Evolutionary conservation across 2,329 filamentous ascomycete genomes (phyloP).

Genomic region (Alternaria sp.): DNA sequence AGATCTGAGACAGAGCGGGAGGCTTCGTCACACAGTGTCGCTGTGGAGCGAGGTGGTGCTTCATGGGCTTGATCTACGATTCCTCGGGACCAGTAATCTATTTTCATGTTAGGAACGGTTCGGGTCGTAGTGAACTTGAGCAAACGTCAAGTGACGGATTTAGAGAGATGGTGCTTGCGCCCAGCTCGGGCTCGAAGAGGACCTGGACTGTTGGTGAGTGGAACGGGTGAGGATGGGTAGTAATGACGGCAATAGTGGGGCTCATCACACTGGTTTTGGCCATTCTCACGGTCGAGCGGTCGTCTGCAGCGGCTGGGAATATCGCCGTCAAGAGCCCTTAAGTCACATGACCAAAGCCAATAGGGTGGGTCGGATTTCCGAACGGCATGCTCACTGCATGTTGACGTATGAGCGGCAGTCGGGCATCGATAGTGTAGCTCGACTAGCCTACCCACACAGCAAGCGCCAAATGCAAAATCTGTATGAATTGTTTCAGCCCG

Average conservation of each 20-base stretch:
- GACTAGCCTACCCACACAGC: conserved; percentile 20
- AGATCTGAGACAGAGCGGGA: conserved; percentile 25
- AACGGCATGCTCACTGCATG: conserved; percentile 24
- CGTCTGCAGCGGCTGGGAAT: conserved; percentile 1
- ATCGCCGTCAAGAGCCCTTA: not conserved
- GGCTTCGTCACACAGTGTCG: conserved; percentile 12
- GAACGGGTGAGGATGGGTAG: not conserved
- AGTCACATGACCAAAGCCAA: conserved; percentile 29
- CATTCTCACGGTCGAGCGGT: not conserved
- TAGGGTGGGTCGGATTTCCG: conserved; percentile 7
- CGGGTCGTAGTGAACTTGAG: not conserved
- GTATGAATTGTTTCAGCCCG: conserved; percentile 27
- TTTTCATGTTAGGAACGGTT: not conserved
- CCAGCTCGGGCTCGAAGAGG: not conserved
- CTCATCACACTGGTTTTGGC: not conserved
- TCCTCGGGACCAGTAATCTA: not conserved
- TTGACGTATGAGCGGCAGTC: conserved; percentile 34
- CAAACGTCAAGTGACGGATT: not conserved
- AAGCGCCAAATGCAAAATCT: conserved; percentile 16
- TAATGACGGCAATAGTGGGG: not conserved
- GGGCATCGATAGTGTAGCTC: conserved; percentile 15
- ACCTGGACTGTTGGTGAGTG: not conserved
- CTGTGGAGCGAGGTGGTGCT: conserved; percentile 1
- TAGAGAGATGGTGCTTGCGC: not conserved
- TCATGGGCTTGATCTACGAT: not conserved